A percentile compares a stretch with the other conserved stretches of the same genome.
phyloP scores from a whole-genome alignment of 2,329 filamentous ascomycete genomes.

The Aspergillus sp. region DNA sequence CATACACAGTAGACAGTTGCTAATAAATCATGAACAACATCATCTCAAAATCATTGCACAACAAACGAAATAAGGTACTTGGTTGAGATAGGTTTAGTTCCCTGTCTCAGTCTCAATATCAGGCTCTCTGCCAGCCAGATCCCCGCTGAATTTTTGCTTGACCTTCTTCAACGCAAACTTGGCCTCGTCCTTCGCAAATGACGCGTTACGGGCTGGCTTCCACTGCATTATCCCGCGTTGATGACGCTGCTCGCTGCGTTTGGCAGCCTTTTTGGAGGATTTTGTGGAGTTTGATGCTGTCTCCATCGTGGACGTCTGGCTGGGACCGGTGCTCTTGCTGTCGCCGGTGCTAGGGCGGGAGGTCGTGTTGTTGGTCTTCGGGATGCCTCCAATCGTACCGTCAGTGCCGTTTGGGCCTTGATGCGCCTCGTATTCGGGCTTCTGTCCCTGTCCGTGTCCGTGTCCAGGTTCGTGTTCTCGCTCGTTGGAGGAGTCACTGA shows the following conservation, averaged over 20 bases:
- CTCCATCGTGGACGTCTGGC: not conserved
- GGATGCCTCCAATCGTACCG: not conserved
- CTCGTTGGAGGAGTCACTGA: slow-evolving; percentile 19
- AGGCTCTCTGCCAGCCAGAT: slow-evolving; percentile 76
- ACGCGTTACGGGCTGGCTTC: slow-evolving; percentile 80
- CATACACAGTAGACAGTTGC: too few relatives aligned
- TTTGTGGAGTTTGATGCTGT: slow-evolving; percentile 12
- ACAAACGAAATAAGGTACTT: not conserved
- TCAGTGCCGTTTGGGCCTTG: not conserved
- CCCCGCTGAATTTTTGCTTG: slow-evolving; percentile 67
- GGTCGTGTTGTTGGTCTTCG: not conserved
- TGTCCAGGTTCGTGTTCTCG: slow-evolving; percentile 16
- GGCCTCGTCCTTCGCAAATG: slow-evolving; percentile 85
- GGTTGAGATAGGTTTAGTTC: not conserved
- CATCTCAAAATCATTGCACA: not conserved
- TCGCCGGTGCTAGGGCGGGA: not conserved
- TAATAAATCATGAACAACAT: not conserved
- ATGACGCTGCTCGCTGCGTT: slow-evolving; percentile 68
- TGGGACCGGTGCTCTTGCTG: not conserved
- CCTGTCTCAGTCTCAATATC: slow-evolving; percentile 76
- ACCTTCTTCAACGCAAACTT: slow-evolving; percentile 74
- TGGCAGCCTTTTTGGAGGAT: slow-evolving; percentile 37
- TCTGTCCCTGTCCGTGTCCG: not conserved
- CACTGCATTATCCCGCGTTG: slow-evolving; percentile 94
- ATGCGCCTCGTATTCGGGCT: not conserved